Conservation (phyloP, 2,329 filamentous ascomycete species). For the Xylariaceae sp. region DNA sequence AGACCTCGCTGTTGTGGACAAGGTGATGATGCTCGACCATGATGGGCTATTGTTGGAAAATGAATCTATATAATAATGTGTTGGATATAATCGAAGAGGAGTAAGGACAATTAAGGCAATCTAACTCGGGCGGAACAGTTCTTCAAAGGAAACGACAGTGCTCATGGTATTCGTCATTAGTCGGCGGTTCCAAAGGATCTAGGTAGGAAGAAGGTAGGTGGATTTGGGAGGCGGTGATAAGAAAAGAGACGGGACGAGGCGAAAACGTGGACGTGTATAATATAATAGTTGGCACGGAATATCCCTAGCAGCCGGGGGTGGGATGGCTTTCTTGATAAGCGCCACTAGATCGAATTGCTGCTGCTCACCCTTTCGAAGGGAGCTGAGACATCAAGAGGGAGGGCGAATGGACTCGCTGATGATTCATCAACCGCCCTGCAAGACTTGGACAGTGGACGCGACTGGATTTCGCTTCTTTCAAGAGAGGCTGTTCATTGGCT, state of each 20-base stretch:
- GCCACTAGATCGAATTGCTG: not conserved
- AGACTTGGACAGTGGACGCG: constrained; percentile 5
- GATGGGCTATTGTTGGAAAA: constrained; percentile 6
- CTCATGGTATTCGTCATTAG: constrained; percentile 13
- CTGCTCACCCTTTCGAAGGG: not conserved
- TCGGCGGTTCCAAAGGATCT: not conserved
- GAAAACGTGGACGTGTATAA: constrained; percentile 12
- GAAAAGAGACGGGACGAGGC: constrained; percentile 4
- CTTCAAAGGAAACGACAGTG: not conserved
- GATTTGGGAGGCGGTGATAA: not conserved
- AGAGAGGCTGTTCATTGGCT: constrained; percentile 6
- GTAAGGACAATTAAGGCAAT: not conserved
- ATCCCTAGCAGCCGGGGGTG: too few relatives aligned
- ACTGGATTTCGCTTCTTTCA: constrained; percentile 9
- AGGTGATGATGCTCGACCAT: constrained; percentile 34
- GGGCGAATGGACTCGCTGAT: constrained; percentile 11
- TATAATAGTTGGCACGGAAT: not conserved
- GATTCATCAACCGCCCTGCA: constrained; percentile 10
- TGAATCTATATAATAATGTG: not conserved
- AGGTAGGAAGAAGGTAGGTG: too few relatives aligned
- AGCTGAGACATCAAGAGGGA: constrained; percentile 6
- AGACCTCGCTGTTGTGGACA: constrained; percentile 35
- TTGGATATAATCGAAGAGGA: not conserved
- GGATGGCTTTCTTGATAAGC: constrained; percentile 14
- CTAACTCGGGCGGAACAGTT: constrained; percentile 8